Evolutionary conservation across 768 basidiomycete species (phyloP).

Genomic region (Podaxis sp.): DNA sequence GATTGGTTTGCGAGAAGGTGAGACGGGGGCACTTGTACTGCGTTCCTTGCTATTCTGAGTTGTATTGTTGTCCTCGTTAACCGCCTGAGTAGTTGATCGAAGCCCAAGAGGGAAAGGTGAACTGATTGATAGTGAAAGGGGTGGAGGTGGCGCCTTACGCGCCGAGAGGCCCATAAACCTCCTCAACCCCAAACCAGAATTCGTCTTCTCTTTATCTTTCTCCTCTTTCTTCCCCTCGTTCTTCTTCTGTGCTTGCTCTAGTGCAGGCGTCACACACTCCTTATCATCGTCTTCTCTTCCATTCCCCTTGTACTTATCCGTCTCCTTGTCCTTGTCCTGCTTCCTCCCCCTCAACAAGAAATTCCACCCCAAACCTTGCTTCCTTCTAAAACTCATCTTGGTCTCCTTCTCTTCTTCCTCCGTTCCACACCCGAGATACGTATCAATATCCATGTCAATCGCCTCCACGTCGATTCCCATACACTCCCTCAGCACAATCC

Average conservation of each 20-base stretch:
- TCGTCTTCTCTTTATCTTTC: slow-evolving; percentile 16
- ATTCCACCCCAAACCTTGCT: slow-evolving; percentile 6
- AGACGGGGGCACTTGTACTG: slow-evolving; percentile 16
- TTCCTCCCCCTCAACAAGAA: slow-evolving; percentile 13
- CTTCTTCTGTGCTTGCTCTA: slow-evolving; percentile 21
- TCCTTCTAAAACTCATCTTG: not conserved
- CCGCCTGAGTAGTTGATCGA: slow-evolving; percentile 3
- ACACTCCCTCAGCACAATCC: slow-evolving; percentile 16
- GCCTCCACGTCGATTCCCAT: slow-evolving; percentile 36
- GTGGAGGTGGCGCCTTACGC: slow-evolving; percentile 11
- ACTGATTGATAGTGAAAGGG: slow-evolving; percentile 10
- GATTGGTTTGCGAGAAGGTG: slow-evolving; percentile 33
- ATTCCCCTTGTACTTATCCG: not conserved
- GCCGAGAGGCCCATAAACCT: slow-evolving; percentile 32
- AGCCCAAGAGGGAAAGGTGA: not conserved
- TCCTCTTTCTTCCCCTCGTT: slow-evolving; percentile 25
- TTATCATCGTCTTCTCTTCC: slow-evolving; percentile 17
- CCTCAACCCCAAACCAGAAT: slow-evolving; percentile 25
- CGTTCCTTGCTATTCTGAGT: slow-evolving; percentile 16
- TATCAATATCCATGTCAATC: slow-evolving; percentile 37
- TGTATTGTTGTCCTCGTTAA: slow-evolving; percentile 4
- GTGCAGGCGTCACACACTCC: slow-evolving; percentile 17
- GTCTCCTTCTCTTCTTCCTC: slow-evolving; percentile 3
- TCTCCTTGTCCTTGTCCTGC: not conserved
- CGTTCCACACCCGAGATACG: slow-evolving; percentile 3